phyloP scores from a whole-genome alignment of 2,329 filamentous ascomycete genomes.

The Cryphonectria nitschkei region DNA sequence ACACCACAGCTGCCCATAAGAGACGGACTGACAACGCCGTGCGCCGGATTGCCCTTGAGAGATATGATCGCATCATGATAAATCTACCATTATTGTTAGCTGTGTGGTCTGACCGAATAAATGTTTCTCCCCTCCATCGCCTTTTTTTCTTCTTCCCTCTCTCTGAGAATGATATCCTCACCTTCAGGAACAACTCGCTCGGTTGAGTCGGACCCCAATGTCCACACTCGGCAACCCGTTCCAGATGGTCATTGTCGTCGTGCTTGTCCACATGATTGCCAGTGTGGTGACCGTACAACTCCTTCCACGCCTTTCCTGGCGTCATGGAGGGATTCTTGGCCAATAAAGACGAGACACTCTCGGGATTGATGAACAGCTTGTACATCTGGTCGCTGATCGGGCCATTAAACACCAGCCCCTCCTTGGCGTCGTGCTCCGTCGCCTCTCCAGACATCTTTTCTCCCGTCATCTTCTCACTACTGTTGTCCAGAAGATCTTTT shows the following conservation, averaged over 20 bases:
- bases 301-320: slow-evolving; percentile 58
- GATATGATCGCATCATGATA: slow-evolving; percentile 67
- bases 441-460: slow-evolving; percentile 12
- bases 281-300: slow-evolving; percentile 50
- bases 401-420: slow-evolving; percentile 18
- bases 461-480: slow-evolving; percentile 2
- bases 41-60: slow-evolving; percentile 53
- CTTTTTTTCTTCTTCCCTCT: neutral
- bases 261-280: slow-evolving; percentile 32
- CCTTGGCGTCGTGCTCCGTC: slow-evolving; percentile 17
- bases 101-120: neutral
- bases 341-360: slow-evolving; percentile 62
- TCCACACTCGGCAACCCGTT: slow-evolving; percentile 63
- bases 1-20: slow-evolving; percentile 61
- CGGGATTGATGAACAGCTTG: slow-evolving; percentile 53
- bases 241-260: slow-evolving; percentile 48
- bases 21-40: slow-evolving; percentile 56
- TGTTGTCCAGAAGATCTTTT: neutral
- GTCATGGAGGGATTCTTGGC: slow-evolving; percentile 56
- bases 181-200: slow-evolving; percentile 68
- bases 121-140: neutral
- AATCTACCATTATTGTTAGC: slow-evolving; percentile 45
- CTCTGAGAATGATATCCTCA: slow-evolving; percentile 35
- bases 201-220: slow-evolving; percentile 67
- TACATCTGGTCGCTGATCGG: slow-evolving; percentile 51